A percentile compares a stretch with the other conserved stretches of the same genome.
These are phyloP conservation scores for Pseudogymnoascus destructans DNA, from an alignment of 2,329 filamentous ascomycete species.

Conservation along the genomic window DNA sequence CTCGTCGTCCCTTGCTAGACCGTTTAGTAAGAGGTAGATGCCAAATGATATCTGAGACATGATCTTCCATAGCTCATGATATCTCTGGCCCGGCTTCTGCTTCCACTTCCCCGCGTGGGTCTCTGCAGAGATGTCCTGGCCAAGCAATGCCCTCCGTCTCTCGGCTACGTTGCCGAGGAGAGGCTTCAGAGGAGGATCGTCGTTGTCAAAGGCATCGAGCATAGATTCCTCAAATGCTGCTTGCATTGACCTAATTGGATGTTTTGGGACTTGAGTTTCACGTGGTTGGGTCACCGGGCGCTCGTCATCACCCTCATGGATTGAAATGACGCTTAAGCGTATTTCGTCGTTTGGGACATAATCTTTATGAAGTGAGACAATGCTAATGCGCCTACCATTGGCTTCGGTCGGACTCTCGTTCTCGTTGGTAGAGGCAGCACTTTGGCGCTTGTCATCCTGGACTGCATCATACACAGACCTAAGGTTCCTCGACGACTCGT, in stretches of 20 bases:
- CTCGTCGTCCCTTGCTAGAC: conserved; percentile 74
- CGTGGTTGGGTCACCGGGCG: background rate
- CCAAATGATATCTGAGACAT: conserved; percentile 89
- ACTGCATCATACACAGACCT: background rate
- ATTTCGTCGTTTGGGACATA: background rate
- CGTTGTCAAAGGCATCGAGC: conserved; percentile 49
- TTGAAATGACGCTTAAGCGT: background rate
- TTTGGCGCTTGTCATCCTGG: background rate
- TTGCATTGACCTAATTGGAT: conserved; percentile 67
- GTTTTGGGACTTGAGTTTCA: conserved; percentile 33
- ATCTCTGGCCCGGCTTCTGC: conserved; percentile 58
- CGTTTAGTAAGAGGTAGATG: conserved; percentile 72
- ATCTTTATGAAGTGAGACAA: background rate
- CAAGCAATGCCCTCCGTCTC: conserved; percentile 54
- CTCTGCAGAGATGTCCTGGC: conserved; percentile 53
- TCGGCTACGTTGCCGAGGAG: conserved; percentile 43
- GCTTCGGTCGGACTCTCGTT: background rate
- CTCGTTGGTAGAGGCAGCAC: background rate
- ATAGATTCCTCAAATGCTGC: conserved; percentile 74
- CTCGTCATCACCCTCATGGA: background rate
- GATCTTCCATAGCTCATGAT: conserved; percentile 82
- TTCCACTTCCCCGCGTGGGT: conserved; percentile 66
- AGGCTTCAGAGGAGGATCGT: conserved; percentile 38
- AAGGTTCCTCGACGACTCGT: background rate
- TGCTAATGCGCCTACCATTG: background rate